These are phyloP conservation scores for Barnettozyma wickerhamii DNA, from an alignment of 805 yeast genomes.

Conservation along the genomic window DNA sequence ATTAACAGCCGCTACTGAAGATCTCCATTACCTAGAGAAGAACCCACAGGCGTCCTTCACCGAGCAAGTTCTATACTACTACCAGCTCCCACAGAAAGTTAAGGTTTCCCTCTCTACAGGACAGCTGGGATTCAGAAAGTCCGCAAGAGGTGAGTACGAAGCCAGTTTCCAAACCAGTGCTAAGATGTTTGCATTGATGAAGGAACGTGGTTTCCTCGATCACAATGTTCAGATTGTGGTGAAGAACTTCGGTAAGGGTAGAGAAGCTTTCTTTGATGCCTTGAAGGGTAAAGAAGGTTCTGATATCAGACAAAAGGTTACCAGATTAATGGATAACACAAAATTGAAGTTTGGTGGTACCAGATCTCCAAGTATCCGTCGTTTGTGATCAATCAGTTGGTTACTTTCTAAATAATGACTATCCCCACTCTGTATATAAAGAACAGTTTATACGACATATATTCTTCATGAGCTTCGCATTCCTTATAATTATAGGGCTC, in stretches of 20 bases:
- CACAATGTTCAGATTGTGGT: conserved; percentile 72
- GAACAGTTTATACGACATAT: not conserved
- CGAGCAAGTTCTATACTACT: conserved; percentile 70
- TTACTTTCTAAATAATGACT: not conserved
- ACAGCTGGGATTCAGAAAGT: conserved; percentile 80
- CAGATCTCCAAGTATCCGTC: conserved; percentile 76
- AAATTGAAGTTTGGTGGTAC: conserved; percentile 90
- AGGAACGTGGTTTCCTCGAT: conserved; percentile 52
- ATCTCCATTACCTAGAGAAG: conserved; percentile 50
- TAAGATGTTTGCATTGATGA: conserved; percentile 65
- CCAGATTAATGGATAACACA: conserved; percentile 74
- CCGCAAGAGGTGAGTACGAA: conserved; percentile 89
- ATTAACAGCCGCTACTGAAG: conserved; percentile 65
- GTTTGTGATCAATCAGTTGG: conserved; percentile 40
- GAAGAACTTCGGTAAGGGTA: conserved; percentile 83
- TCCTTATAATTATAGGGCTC: too few relatives aligned
- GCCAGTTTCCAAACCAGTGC: conserved; percentile 85
- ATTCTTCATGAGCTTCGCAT: too few relatives aligned
- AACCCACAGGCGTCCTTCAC: conserved; percentile 54
- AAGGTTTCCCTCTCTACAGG: conserved; percentile 74
- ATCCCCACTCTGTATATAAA: not conserved
- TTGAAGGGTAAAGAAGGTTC: conserved; percentile 87
- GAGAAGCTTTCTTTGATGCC: conserved; percentile 81
- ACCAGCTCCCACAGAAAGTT: conserved; percentile 75
- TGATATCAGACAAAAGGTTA: conserved; percentile 57